phyloP scores from a whole-genome alignment of 2,329 filamentous ascomycete species.

The Stenocarpella maydis region DNA sequence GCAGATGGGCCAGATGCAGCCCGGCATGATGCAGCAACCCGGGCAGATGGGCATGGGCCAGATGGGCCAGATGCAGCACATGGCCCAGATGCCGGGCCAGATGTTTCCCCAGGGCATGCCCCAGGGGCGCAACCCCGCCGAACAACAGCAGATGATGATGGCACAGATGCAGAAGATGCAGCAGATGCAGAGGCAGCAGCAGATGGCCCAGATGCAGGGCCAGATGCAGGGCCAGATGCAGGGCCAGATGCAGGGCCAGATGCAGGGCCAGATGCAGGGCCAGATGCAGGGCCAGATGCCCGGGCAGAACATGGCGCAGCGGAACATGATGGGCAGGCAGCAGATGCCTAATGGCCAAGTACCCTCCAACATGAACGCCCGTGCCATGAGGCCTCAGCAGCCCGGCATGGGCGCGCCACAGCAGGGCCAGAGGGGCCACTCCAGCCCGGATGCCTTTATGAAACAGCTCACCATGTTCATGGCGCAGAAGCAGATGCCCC shows the following conservation, averaged over 20 bases:
- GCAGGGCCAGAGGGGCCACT: constrained; percentile 43
- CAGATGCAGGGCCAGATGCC: constrained; percentile 42
- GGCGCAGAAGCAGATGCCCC: constrained; percentile 73
- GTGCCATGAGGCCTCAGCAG: constrained; percentile 60
- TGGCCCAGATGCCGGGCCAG: constrained; percentile 45
- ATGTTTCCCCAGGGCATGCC: constrained; percentile 47
- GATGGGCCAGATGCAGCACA: constrained; percentile 46
- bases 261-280: constrained; percentile 55
- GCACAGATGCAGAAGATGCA: constrained; percentile 81
- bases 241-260: constrained; percentile 42
- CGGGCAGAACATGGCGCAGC: constrained; percentile 44
- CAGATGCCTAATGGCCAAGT: constrained; percentile 66
- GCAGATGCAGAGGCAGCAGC: constrained; percentile 66
- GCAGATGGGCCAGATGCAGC: constrained; percentile 52
- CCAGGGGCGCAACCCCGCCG: constrained; percentile 64
- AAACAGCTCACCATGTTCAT: constrained; percentile 82
- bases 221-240: constrained; percentile 49
- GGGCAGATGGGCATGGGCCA: constrained; percentile 41
- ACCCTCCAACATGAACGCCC: constrained; percentile 48
- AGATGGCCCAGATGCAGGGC: constrained; percentile 52
- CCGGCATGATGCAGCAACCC: constrained; percentile 49
- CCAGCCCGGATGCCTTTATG: constrained; percentile 74
- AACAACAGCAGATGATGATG: constrained; percentile 80
- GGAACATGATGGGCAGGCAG: constrained; percentile 63
- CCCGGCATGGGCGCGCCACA: constrained; percentile 40